Evolutionary conservation across 148 eudicot species (phyloP).

Genomic region (Chenopodium album): DNA sequence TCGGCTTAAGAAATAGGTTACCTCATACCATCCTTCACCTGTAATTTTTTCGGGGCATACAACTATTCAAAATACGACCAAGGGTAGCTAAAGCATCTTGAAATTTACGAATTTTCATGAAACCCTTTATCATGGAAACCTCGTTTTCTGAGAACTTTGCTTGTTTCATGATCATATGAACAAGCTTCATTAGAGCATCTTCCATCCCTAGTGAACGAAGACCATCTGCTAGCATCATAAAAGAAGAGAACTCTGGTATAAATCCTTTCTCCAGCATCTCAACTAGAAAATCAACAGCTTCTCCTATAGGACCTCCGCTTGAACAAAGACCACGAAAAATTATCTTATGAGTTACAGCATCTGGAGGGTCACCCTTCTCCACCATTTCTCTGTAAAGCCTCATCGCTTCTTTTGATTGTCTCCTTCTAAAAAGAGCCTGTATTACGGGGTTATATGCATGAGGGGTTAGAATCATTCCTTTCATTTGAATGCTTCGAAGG

Average conservation of each 20-base stretch:
- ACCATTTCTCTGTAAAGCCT: slow-evolving; percentile 81
- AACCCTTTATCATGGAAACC: slow-evolving; percentile 73
- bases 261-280: slow-evolving; percentile 76
- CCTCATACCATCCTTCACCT: slow-evolving; percentile 13
- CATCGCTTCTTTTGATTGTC: slow-evolving; percentile 61
- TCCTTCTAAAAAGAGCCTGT: slow-evolving; percentile 63
- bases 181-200: slow-evolving; percentile 63
- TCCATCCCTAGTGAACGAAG: slow-evolving; percentile 80
- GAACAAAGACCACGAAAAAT: slow-evolving; percentile 88
- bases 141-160: slow-evolving; percentile 63
- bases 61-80: slow-evolving; percentile 53
- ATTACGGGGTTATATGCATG: slow-evolving; percentile 83
- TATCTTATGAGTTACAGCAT: slow-evolving; percentile 61
- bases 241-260: slow-evolving; percentile 64
- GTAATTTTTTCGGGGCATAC: slow-evolving; percentile 33
- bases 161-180: slow-evolving; percentile 59
- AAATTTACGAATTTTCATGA: slow-evolving; percentile 75
- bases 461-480: slow-evolving; percentile 80
- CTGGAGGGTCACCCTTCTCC: slow-evolving; percentile 73
- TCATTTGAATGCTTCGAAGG: slow-evolving; percentile 72
- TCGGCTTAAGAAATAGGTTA: neutral
- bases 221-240: slow-evolving; percentile 87
- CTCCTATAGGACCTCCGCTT: slow-evolving; percentile 85
- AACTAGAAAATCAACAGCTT: slow-evolving; percentile 74
- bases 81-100: slow-evolving; percentile 77